A percentile compares a stretch with the other conserved stretches of the same genome.
Evolutionary conservation across 202 grass and related monocot genomes (phyloP).

Genomic region (Schoenoplectus tabernaemontani): DNA sequence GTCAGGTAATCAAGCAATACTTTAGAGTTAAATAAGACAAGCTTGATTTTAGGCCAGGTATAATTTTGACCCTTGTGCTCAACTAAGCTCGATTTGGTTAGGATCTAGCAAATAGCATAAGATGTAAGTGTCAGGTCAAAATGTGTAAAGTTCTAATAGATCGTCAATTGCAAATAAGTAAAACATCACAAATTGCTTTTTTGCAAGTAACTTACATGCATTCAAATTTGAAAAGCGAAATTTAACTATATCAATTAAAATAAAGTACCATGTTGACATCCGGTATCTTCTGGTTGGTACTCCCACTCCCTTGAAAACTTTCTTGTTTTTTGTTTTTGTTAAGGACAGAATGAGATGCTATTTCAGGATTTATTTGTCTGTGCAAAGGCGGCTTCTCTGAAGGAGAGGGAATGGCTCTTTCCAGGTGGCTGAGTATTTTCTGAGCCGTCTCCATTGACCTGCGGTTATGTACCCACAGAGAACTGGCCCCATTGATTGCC

Average conservation of each 20-base stretch:
- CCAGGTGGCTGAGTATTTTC: slow-evolving; percentile 12
- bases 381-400: neutral
- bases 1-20: too few relatives aligned
- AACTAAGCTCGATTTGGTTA: neutral
- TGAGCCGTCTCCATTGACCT: slow-evolving; percentile 9
- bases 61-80: neutral
- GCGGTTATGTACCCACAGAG: neutral
- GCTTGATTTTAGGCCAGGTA: too few relatives aligned
- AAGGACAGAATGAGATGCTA: neutral
- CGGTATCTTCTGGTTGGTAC: neutral
- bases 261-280: neutral
- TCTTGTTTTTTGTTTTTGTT: neutral
- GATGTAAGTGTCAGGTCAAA: neutral
- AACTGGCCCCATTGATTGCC: neutral
- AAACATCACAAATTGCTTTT: too few relatives aligned
- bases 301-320: neutral
- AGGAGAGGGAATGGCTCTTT: neutral
- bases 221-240: too few relatives aligned
- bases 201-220: too few relatives aligned
- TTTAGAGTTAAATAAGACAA: too few relatives aligned
- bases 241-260: slow-evolving; percentile 8
- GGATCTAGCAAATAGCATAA: neutral
- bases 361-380: neutral
- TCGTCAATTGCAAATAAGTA: neutral
- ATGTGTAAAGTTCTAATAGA: neutral